phyloP scores from a whole-genome alignment of 2,329 filamentous ascomycete species.

The Elsinoe australis region DNA sequence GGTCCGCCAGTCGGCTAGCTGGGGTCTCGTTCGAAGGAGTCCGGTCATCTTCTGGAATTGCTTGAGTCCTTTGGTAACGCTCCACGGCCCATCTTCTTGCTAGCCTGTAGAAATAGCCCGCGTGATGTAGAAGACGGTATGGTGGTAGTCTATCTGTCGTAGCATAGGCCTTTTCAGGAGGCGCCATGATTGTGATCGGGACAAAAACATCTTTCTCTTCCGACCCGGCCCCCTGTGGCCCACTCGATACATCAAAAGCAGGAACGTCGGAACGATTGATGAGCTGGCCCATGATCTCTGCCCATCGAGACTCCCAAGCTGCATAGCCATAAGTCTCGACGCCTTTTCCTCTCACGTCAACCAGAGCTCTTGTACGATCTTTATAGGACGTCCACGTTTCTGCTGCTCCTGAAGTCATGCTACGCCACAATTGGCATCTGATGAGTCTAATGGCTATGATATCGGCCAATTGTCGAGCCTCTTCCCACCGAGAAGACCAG shows the following conservation, averaged over 20 bases:
- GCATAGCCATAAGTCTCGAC: conserved; percentile 87
- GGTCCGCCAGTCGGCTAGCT: conserved; percentile 47
- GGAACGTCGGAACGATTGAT: conserved; percentile 47
- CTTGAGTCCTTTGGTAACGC: conserved; percentile 45
- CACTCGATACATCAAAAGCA: conserved; percentile 32
- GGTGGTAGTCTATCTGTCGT: conserved; percentile 46
- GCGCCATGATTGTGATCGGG: conserved; percentile 34
- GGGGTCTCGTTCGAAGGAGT: conserved; percentile 48
- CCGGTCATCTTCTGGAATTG: conserved; percentile 54
- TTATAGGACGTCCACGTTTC: conserved; percentile 74
- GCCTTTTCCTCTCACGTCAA: conserved; percentile 77
- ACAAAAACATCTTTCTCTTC: conserved; percentile 20
- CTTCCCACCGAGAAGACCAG: conserved; percentile 86
- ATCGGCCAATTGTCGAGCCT: conserved; percentile 83
- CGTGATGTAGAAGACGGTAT: conserved; percentile 54
- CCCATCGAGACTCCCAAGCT: conserved; percentile 80
- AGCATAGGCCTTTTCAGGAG: conserved; percentile 46
- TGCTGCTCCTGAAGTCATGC: conserved; percentile 69
- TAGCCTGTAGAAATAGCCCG: conserved; percentile 54
- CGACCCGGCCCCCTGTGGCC: not conserved
- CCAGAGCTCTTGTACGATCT: conserved; percentile 63
- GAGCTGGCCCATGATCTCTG: conserved; percentile 53
- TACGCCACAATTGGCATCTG: conserved; percentile 73
- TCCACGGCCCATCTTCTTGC: conserved; percentile 45
- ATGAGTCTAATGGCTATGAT: conserved; percentile 71